phyloP scores from a whole-genome alignment of 352 stramenopile genomes.

The Aphanomyces astaci region DNA sequence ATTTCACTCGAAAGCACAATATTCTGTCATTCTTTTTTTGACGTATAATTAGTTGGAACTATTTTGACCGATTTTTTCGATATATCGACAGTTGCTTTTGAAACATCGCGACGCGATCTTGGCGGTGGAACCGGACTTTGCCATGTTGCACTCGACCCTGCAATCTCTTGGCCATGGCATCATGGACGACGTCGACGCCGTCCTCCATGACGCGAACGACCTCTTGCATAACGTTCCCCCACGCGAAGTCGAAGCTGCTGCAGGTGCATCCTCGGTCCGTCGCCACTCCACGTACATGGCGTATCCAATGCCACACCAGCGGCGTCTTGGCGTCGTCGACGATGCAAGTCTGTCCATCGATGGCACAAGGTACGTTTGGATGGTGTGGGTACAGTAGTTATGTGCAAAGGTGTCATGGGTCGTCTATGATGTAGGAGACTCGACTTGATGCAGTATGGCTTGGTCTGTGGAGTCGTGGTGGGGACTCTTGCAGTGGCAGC shows the following conservation, averaged over 20 bases:
- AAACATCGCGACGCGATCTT: slow-evolving; percentile 3
- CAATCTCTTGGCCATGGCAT: slow-evolving; percentile 1
- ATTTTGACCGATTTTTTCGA: too few relatives aligned
- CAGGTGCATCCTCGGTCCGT: neutral
- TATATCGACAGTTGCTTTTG: slow-evolving; percentile 17
- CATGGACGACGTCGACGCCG: slow-evolving; percentile 3
- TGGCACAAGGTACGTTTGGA: neutral
- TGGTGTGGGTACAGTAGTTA: too few relatives aligned
- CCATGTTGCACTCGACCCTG: slow-evolving; percentile 3
- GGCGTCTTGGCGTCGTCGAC: neutral
- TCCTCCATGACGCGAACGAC: neutral
- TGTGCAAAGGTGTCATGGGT: neutral
- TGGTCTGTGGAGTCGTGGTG: neutral
- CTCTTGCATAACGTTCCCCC: slow-evolving; percentile 1
- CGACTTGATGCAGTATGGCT: neutral
- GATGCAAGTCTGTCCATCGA: neutral
- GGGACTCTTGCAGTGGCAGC: neutral
- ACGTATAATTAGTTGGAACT: too few relatives aligned
- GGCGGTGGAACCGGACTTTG: neutral
- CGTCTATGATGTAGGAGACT: neutral
- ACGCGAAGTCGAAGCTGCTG: neutral
- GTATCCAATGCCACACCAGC: slow-evolving; percentile 14
- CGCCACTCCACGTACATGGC: neutral
- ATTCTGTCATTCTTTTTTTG: neutral
- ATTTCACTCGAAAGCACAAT: too few relatives aligned